Evolutionary conservation across 2,329 filamentous ascomycete species (phyloP), one percentile per base, ranked within the genome.

Genomic region (Davidsoniella neocaledoniae): DNA sequence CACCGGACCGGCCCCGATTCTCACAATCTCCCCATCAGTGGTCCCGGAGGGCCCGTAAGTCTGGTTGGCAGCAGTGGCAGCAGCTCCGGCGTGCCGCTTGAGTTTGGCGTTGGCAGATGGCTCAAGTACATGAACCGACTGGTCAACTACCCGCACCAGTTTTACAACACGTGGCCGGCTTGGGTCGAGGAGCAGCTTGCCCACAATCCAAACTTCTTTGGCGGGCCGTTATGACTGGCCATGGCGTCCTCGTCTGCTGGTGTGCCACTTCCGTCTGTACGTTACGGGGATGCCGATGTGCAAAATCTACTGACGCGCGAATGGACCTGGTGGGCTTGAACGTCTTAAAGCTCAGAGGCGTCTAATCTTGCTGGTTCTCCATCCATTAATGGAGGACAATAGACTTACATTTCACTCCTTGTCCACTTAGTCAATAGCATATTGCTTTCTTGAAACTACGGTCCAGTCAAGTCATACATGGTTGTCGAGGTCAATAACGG

Each of bases 101-200:
- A 71, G 50, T 57, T 63, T 6, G 72, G 71, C 1, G 69, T 70
- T 49, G 56, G 62, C 10, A 61, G 70, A 21, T 76, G 73, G 73
- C 64, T 77, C 9, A 66, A 62, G 56, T 63, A 71, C 49, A 62
- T 74, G 33, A 77, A 76, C 56, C 57, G 61, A 9, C 63, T 66
- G 53, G 63, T 76, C 16, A 66, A 68, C 52, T 59, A 58, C 29
- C 66, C 68, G 54, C 65, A 73, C 49, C 59, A 59, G 46, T 55
- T 55, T 19, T 73, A 72, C 54, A 75, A 75, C 50, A 60, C 64
- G 55, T 76, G 71, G 71, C 73, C 73, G 14, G 51, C 64, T 57
- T 76, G 73, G 73, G 72, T 76, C 3, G 69, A 74, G 56, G 62
- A 63, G 49, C 68, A 71, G 61, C 58, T 76, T 47, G 66, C 68